Conservation (phyloP, 2,329 filamentous ascomycete species). For the Fusarium tuaranense region DNA sequence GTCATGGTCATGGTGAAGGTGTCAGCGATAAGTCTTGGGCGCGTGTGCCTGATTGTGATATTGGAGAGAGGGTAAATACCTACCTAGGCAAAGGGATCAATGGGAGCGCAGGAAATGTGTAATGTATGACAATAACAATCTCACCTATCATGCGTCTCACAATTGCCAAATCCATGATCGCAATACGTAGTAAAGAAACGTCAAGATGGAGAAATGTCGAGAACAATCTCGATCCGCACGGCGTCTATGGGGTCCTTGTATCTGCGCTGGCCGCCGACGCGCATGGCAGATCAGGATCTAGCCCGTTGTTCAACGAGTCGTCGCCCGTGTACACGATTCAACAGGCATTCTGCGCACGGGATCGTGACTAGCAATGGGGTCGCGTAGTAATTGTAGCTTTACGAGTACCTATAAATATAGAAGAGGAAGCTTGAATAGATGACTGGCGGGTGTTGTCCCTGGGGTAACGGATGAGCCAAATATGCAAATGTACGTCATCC, state of each 20-base stretch:
- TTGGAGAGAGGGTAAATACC: neutral
- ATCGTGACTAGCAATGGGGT: neutral
- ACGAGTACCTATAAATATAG: neutral
- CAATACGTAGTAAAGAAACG: neutral
- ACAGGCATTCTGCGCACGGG: neutral
- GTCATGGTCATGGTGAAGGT: too few species aligned
- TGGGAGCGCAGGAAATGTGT: neutral
- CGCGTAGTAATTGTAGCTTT: neutral
- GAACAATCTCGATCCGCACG: neutral
- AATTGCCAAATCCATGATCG: neutral
- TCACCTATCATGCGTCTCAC: neutral
- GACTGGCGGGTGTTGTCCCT: neutral
- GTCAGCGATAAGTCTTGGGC: too few species aligned
- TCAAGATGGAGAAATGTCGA: neutral
- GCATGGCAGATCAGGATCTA: neutral
- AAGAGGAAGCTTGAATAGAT: neutral
- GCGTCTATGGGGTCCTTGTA: neutral
- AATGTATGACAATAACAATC: neutral
- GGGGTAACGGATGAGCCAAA: neutral
- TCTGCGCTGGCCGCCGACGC: neutral
- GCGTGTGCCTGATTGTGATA: neutral
- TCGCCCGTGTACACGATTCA: neutral
- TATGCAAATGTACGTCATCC: neutral
- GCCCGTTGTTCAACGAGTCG: neutral
- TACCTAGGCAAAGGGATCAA: neutral